Percentiles rank a stretch among this genome's conserved stretches.
Evolutionary conservation across 1,284 basidiomycete species (phyloP).

Genomic region (Tausonia pullulans): DNA sequence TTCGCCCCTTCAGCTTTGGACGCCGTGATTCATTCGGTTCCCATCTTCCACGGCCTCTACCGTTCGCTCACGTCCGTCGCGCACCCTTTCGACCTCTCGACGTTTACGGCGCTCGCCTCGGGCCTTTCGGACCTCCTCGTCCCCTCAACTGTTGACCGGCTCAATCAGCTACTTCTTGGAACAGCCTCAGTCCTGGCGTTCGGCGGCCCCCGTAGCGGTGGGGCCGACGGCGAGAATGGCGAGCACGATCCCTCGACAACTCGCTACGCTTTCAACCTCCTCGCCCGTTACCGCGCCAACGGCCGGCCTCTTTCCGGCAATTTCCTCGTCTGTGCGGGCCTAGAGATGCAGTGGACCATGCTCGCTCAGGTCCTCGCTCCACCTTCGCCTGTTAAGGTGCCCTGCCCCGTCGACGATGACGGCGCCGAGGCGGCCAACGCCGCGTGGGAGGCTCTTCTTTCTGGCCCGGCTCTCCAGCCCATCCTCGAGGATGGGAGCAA

Average conservation of each 20-base stretch:
- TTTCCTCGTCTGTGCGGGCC: slow-evolving; percentile 71
- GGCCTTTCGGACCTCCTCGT: slow-evolving; percentile 50
- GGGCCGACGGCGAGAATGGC: slow-evolving; percentile 11
- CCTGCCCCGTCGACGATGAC: slow-evolving; percentile 24
- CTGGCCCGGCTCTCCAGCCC: slow-evolving; percentile 29
- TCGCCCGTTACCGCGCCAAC: slow-evolving; percentile 61
- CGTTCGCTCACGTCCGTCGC: slow-evolving; percentile 67
- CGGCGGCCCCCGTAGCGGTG: slow-evolving; percentile 6
- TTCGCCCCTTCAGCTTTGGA: slow-evolving; percentile 44
- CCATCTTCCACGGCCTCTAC: slow-evolving; percentile 75
- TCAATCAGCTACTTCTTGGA: slow-evolving; percentile 49
- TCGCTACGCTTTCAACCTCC: slow-evolving; percentile 50
- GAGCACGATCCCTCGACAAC: slow-evolving; percentile 21
- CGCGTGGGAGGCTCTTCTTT: slow-evolving; percentile 54
- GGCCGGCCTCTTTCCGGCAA: slow-evolving; percentile 74
- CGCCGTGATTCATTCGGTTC: slow-evolving; percentile 61
- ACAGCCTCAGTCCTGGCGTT: slow-evolving; percentile 18
- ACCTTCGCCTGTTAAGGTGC: slow-evolving; percentile 26
- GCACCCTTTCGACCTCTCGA: slow-evolving; percentile 57
- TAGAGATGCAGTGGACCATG: slow-evolving; percentile 72
- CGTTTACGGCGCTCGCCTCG: slow-evolving; percentile 52
- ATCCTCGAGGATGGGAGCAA: slow-evolving; percentile 28
- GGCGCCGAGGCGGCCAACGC: slow-evolving; percentile 70
- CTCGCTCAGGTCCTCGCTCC: slow-evolving; percentile 60
- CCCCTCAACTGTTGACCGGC: slow-evolving; percentile 49